Evolutionary conservation across 176 grass and related monocot genomes (phyloP).

Genomic region (Eleusine coracana): DNA sequence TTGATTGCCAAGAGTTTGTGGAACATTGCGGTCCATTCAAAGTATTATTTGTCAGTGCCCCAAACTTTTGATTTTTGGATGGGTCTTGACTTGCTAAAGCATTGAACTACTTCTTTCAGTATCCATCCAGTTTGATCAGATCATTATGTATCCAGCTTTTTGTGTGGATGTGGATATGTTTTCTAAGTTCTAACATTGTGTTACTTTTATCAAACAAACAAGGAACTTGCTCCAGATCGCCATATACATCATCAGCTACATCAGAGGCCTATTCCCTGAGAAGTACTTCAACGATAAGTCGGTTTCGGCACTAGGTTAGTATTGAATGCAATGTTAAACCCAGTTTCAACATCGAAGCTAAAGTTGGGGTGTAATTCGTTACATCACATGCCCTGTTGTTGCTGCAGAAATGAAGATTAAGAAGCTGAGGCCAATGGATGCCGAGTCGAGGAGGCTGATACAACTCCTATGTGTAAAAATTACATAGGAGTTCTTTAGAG

Average conservation of each 20-base stretch:
- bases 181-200: conserved; percentile 9
- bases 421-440: conserved; percentile 98
- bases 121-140: conserved; percentile 13
- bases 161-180: not conserved
- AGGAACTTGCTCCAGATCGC: conserved; percentile 97
- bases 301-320: conserved; percentile 86
- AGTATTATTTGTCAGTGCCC: not conserved
- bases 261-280: conserved; percentile 94
- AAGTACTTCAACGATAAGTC: conserved; percentile 99
- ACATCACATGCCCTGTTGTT: conserved; percentile 22
- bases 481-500: too few species aligned
- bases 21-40: not conserved
- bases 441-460: conserved; percentile 83
- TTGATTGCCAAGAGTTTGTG: not conserved
- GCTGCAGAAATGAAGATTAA: conserved; percentile 98
- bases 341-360: conserved; percentile 22
- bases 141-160: not conserved
- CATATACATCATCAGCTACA: conserved; percentile 98
- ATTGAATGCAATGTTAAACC: conserved; percentile 8
- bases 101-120: not conserved
- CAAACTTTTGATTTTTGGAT: conserved; percentile 29
- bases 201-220: conserved; percentile 60
- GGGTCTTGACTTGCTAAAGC: not conserved
- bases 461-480: too few species aligned
- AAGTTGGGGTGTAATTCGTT: not conserved